Percentiles rank a stretch among this genome's conserved stretches.
These are phyloP conservation scores for Fusarium torreyae DNA, from an alignment of 2,329 filamentous ascomycete species.

Conservation along the genomic window DNA sequence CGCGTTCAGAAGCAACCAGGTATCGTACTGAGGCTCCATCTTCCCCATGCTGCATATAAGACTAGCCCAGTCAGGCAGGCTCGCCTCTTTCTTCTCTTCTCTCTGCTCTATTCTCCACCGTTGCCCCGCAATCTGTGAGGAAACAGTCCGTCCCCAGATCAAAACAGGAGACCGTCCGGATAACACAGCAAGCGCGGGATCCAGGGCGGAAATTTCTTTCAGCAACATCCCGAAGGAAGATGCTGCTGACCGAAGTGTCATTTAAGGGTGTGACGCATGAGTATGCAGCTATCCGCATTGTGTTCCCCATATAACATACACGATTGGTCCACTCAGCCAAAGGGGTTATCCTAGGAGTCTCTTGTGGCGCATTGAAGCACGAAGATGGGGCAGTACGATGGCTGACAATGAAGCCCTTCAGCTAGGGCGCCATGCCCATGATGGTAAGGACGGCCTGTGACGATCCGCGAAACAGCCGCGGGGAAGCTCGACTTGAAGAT, in stretches of 20 bases:
- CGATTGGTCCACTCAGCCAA: conserved; percentile 39
- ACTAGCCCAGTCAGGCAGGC: conserved; percentile 23
- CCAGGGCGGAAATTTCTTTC: conserved; percentile 45
- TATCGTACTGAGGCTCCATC: conserved; percentile 20
- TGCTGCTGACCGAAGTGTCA: conserved; percentile 46
- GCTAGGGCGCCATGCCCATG: conserved; percentile 18
- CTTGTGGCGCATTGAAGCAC: conserved; percentile 31
- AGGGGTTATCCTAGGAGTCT: conserved; percentile 24
- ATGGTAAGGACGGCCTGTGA: conserved; percentile 31
- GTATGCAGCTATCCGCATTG: conserved; percentile 30
- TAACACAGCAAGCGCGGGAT: conserved; percentile 25
- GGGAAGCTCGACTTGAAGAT: conserved; percentile 34
- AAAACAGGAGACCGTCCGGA: conserved; percentile 24
- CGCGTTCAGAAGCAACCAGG: conserved; percentile 23
- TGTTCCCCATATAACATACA: conserved; percentile 26
- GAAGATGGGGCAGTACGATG: conserved; percentile 19
- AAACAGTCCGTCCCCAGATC: conserved; percentile 10
- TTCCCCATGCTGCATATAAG: conserved; percentile 9
- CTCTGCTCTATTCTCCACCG: conserved; percentile 3
- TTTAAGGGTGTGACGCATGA: conserved; percentile 43
- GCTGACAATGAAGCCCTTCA: conserved; percentile 36
- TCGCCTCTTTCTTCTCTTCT: conserved; percentile 24
- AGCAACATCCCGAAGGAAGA: conserved; percentile 41
- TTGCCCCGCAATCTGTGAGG: conserved; percentile 23
- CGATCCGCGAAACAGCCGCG: conserved; percentile 28